Evolutionary conservation across 805 yeast species (phyloP).

Genomic region (Saccharomycodes ludwigii): DNA sequence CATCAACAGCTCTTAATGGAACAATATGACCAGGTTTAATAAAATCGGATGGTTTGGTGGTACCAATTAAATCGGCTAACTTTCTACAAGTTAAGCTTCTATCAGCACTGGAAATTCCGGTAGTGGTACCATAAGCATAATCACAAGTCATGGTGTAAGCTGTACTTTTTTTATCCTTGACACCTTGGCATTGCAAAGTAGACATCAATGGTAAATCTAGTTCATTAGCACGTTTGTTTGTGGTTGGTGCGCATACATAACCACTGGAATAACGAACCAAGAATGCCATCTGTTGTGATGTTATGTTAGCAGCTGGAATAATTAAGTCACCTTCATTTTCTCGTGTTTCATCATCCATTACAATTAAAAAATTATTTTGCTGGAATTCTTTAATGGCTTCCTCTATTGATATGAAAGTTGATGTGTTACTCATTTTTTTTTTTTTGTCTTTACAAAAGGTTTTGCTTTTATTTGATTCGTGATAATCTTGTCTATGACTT

Average conservation of each 20-base stretch:
- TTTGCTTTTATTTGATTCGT: no score
- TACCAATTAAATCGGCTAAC: conserved; percentile 43
- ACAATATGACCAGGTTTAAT: conserved; percentile 89
- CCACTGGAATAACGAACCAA: conserved; percentile 81
- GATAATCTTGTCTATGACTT: no score
- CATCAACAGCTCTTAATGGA: conserved; percentile 84
- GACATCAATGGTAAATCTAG: conserved; percentile 71
- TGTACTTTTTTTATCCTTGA: conserved; percentile 80
- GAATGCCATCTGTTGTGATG: conserved; percentile 87
- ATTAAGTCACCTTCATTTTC: conserved; percentile 97
- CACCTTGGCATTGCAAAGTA: conserved; percentile 22
- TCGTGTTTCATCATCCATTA: conserved; percentile 93
- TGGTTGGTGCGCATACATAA: conserved; percentile 84
- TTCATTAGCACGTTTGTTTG: conserved; percentile 64
- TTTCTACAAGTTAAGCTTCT: conserved; percentile 70
- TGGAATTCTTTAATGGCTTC: conserved; percentile 21
- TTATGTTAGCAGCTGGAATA: conserved; percentile 74
- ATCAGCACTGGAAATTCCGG: conserved; percentile 94
- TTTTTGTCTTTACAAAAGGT: no score
- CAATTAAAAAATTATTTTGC: conserved; percentile 56
- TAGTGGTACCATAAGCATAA: conserved; percentile 76
- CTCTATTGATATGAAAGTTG: conserved; percentile 15
- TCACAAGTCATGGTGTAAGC: conserved; percentile 94
- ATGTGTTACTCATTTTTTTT: no score
- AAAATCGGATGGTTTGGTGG: conserved; percentile 49